Base-by-base conservation (phyloP, 2,329 filamentous ascomycete species). In the Pseudogymnoascus sp. region DNA sequence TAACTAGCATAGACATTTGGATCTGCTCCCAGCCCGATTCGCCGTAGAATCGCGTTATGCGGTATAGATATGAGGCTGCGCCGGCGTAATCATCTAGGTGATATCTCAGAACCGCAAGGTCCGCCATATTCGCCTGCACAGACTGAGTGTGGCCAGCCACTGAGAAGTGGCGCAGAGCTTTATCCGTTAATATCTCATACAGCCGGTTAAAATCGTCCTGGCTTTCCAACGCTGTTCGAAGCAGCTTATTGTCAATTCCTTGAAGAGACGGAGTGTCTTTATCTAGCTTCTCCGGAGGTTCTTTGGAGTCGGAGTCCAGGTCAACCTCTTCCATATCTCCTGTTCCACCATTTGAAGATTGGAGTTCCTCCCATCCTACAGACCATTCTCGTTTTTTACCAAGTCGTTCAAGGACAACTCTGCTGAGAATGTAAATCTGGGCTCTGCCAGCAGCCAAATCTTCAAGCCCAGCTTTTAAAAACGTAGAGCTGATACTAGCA, bases 41-140 rank as follows among this genome's bases (percentile, higher is more conserved):
- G 0, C 88, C 88, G 68, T 94, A 96, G 65, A 90, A 89, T 0
- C 88, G 87, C 0, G 90, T 88, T 45, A 94, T 86, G 52, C 86
- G 82, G 69, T 88, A 84, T 69, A 99, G 94, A 70, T 90, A 92
- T 0, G 82, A 82, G 0, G 89, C 86, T 0, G 94, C 92, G 1
- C 85, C 82, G 2, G 78, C 79, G 70, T 87, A 92, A 67, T 97
- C 90, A 22, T 84, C 82, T 2, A 90, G 79, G 64, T 89, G 84
- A 68, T 88, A 94, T 69, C 93, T 92, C 60, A 97, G 78, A 4
- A 94, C 83, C 1, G 92, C 94, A 52, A 97, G 81, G 73, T 99
- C 94, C 8, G 91, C 89, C 73, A 92, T 84, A 64, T 87, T 86
- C 19, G 86, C 83, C 68, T 95, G 87, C 0, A 89, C 87, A 6